These are phyloP conservation scores for Epichloe brachyelytri DNA, from an alignment of 2,329 filamentous ascomycete genomes.

Conservation along the genomic window DNA sequence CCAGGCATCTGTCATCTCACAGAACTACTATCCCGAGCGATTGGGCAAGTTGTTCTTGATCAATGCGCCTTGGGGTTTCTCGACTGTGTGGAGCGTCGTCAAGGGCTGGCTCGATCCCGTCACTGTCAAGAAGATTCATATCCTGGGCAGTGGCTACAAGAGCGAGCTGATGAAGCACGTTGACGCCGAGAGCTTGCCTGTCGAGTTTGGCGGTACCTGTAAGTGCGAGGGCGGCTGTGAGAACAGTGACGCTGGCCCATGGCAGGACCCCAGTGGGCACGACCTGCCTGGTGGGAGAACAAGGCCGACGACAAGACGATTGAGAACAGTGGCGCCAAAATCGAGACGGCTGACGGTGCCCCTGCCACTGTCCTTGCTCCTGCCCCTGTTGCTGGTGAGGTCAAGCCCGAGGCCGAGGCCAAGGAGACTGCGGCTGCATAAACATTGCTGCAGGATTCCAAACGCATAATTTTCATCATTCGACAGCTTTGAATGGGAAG, in stretches of 20 bases:
- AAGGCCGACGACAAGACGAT: conserved; percentile 24
- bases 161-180: conserved; percentile 75
- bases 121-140: conserved; percentile 90
- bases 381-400: conserved; percentile 18
- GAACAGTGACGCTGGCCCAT: conserved; percentile 82
- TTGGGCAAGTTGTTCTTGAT: conserved; percentile 94
- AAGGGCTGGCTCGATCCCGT: conserved; percentile 95
- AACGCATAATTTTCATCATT: not conserved
- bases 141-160: conserved; percentile 72
- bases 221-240: conserved; percentile 70
- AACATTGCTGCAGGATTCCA: not conserved
- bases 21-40: conserved; percentile 98
- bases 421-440: conserved; percentile 14
- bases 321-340: conserved; percentile 27
- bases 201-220: conserved; percentile 73
- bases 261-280: conserved; percentile 57
- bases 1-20: conserved; percentile 75
- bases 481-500: not conserved
- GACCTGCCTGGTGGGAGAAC: conserved; percentile 51
- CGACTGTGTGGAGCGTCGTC: conserved; percentile 69
- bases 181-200: conserved; percentile 79
- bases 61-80: conserved; percentile 96
- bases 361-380: conserved; percentile 10
- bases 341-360: conserved; percentile 20
- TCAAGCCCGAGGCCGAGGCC: conserved; percentile 20